Percentiles rank a stretch among this genome's conserved stretches.
Conservation (phyloP, 164 flowering plant species). For the Tetrastigma voinierianum region DNA sequence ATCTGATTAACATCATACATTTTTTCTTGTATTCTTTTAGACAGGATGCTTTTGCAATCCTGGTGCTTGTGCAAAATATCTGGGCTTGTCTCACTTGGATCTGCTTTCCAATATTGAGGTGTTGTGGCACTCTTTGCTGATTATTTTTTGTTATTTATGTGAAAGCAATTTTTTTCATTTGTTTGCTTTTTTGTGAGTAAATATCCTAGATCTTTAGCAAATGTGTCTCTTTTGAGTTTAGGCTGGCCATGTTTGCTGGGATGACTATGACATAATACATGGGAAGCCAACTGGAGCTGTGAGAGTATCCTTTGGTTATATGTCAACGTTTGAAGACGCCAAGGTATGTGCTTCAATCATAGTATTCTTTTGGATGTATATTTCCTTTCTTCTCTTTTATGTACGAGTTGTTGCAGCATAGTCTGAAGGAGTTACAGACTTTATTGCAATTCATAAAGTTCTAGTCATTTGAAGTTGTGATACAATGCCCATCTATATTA, state of each 20-base stretch:
- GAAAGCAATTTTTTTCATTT: too few species aligned
- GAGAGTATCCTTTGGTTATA: slow-evolving; percentile 93
- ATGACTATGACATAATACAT: slow-evolving; percentile 74
- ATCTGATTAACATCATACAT: neutral
- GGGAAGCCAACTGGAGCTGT: slow-evolving; percentile 98
- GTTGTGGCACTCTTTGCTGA: neutral
- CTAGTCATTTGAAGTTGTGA: neutral
- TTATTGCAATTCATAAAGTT: neutral
- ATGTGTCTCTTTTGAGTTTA: slow-evolving; percentile 23
- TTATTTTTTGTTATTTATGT: too few species aligned
- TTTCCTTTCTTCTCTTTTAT: neutral
- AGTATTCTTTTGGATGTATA: neutral
- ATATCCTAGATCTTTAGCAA: neutral
- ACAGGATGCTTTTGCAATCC: slow-evolving; percentile 99
- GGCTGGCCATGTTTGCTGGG: slow-evolving; percentile 99
- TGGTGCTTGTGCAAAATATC: slow-evolving; percentile 94
- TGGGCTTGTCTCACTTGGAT: slow-evolving; percentile 81
- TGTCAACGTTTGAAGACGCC: slow-evolving; percentile 97
- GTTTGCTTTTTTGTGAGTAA: too few species aligned
- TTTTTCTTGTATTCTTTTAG: slow-evolving; percentile 33
- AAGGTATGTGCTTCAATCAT: slow-evolving; percentile 37
- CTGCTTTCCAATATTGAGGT: slow-evolving; percentile 88
- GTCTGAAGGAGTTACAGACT: neutral
- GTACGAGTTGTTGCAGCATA: neutral
- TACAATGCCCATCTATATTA: neutral